Conservation (phyloP, 148 eudicot species). For the Gaultheria prostrata region DNA sequence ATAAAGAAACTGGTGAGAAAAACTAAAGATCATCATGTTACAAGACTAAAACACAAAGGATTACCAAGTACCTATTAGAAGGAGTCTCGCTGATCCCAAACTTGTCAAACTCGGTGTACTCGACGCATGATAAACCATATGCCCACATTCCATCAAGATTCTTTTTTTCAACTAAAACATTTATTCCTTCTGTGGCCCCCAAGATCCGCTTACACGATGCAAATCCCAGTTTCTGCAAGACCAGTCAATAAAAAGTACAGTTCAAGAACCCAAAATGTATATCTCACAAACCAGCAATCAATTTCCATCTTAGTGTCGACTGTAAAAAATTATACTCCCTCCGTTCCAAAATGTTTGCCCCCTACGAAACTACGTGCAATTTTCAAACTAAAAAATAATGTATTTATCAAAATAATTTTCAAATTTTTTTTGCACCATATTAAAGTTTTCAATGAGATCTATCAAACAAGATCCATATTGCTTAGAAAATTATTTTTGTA, state of each 20-base stretch:
- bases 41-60: not conserved
- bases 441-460: too few relatives aligned
- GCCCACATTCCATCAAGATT: conserved; percentile 73
- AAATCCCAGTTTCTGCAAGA: conserved; percentile 89
- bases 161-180: conserved; percentile 81
- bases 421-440: too few relatives aligned
- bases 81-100: conserved; percentile 68
- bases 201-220: conserved; percentile 79
- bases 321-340: too few relatives aligned
- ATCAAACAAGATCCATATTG: too few relatives aligned
- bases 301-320: not conserved
- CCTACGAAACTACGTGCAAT: too few relatives aligned
- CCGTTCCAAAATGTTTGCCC: too few relatives aligned
- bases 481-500: too few relatives aligned
- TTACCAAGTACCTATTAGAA: conserved; percentile 45
- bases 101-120: conserved; percentile 95
- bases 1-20: not conserved
- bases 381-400: too few relatives aligned
- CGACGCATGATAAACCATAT: conserved; percentile 94
- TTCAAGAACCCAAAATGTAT: not conserved
- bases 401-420: too few relatives aligned
- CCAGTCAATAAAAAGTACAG: conserved; percentile 11
- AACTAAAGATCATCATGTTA: not conserved
- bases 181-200: conserved; percentile 96
- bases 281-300: conserved; percentile 9